These are phyloP conservation scores for Melanomma pulvis-pyrius DNA, from an alignment of 495 filamentous ascomycete species.

Conservation along the genomic window DNA sequence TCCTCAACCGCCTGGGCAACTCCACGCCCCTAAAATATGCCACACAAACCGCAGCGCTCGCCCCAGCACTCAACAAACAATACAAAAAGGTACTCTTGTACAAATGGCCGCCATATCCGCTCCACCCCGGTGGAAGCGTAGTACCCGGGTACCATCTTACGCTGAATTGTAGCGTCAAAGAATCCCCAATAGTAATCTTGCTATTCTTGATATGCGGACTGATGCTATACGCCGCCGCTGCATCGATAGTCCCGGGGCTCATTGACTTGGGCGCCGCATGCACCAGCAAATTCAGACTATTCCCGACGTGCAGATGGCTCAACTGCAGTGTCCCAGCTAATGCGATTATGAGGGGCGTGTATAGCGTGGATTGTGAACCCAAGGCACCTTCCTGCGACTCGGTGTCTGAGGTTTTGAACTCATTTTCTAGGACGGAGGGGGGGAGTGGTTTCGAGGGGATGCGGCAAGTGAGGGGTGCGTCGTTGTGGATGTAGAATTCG, in stretches of 20 bases:
- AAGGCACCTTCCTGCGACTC: slow-evolving; percentile 38
- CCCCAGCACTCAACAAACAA: slow-evolving; percentile 59
- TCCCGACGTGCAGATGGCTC: slow-evolving; percentile 87
- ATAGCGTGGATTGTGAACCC: slow-evolving; percentile 49
- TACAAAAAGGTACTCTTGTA: slow-evolving; percentile 69
- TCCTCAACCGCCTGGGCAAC: slow-evolving; percentile 54
- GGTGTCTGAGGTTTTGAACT: slow-evolving; percentile 27
- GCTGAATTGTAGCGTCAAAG: slow-evolving; percentile 75
- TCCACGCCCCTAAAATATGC: slow-evolving; percentile 68
- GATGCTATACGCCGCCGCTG: slow-evolving; percentile 82
- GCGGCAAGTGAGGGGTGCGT: slow-evolving; percentile 90
- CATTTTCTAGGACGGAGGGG: slow-evolving; percentile 29
- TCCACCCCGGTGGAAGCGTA: slow-evolving; percentile 57
- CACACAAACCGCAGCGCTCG: slow-evolving; percentile 56
- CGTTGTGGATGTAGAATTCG: slow-evolving; percentile 98
- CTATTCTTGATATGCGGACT: slow-evolving; percentile 61
- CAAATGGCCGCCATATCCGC: slow-evolving; percentile 67
- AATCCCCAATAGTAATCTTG: slow-evolving; percentile 83
- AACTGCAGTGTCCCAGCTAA: slow-evolving; percentile 85
- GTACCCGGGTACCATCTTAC: slow-evolving; percentile 86
- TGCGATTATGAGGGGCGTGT: slow-evolving; percentile 76
- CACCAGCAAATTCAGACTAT: slow-evolving; percentile 82
- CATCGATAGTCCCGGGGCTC: slow-evolving; percentile 71
- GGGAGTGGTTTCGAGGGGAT: slow-evolving; percentile 74
- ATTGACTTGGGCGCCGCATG: slow-evolving; percentile 63